These are phyloP conservation scores for Penicillium sp. DNA, from an alignment of 2,329 filamentous ascomycete species.

Conservation along the genomic window DNA sequence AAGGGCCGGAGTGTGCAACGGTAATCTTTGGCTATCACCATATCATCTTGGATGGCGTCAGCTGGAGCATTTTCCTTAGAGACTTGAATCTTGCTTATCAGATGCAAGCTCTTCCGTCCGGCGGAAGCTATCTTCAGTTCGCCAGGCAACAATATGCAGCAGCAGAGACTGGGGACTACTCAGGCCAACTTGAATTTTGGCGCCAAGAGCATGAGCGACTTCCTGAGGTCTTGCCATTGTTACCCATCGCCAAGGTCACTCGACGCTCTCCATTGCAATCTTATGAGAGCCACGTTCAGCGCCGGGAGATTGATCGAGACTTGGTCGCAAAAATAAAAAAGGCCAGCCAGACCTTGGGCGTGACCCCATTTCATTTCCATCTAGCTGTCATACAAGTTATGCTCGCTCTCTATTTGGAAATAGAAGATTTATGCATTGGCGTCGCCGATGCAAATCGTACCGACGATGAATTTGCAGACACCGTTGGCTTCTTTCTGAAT, in stretches of 20 bases:
- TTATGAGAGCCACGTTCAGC: neutral
- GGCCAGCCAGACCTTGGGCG: slow-evolving; percentile 7
- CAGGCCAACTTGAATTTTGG: too few relatives aligned
- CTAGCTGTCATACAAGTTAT: slow-evolving; percentile 36
- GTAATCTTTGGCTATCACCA: slow-evolving; percentile 35
- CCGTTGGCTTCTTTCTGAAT: slow-evolving; percentile 43
- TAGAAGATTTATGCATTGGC: slow-evolving; percentile 42
- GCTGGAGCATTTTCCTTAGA: slow-evolving; percentile 24
- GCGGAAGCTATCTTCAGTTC: neutral
- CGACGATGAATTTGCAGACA: slow-evolving; percentile 26
- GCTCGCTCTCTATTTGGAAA: slow-evolving; percentile 26
- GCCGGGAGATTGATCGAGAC: slow-evolving; percentile 5
- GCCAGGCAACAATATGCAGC: neutral
- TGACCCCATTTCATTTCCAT: slow-evolving; percentile 37
- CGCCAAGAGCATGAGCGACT: too few relatives aligned
- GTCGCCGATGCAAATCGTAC: slow-evolving; percentile 41
- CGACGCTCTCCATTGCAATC: too few relatives aligned
- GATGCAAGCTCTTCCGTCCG: neutral
- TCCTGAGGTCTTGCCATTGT: neutral
- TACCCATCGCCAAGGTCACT: neutral
- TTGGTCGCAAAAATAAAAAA: slow-evolving; percentile 16
- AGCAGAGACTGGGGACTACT: neutral
- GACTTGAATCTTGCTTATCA: slow-evolving; percentile 20
- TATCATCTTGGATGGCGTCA: slow-evolving; percentile 35
- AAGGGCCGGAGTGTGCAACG: slow-evolving; percentile 10